Evolutionary conservation across 805 yeast species (phyloP).

Genomic region (Nakazawaea anatomiae): DNA sequence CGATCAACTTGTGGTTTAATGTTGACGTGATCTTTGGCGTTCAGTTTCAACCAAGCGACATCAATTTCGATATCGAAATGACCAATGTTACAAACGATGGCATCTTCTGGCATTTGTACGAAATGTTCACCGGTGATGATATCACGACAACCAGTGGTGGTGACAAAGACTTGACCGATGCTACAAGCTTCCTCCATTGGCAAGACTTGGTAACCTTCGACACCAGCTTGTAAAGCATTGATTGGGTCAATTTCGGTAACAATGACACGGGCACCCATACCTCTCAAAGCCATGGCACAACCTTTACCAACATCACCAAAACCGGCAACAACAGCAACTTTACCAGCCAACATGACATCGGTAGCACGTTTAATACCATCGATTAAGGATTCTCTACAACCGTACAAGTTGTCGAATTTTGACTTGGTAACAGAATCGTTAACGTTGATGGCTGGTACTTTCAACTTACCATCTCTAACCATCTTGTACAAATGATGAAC

Average conservation of each 20-base stretch:
- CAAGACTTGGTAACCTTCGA: conserved; percentile 95
- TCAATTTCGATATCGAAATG: conserved; percentile 99
- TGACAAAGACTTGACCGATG: conserved; percentile 94
- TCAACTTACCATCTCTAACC: conserved; percentile 80
- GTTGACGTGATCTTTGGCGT: conserved; percentile 90
- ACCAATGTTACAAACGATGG: conserved; percentile 99
- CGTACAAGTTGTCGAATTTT: conserved; percentile 98
- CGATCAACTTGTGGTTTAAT: conserved; percentile 99
- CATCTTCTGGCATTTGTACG: conserved; percentile 94
- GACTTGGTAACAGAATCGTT: conserved; percentile 99
- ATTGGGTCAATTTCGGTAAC: conserved; percentile 98
- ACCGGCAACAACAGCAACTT: conserved; percentile 98
- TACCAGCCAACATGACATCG: conserved; percentile 99
- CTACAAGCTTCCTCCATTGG: conserved; percentile 93
- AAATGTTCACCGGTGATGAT: conserved; percentile 89
- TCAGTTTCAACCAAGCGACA: conserved; percentile 96
- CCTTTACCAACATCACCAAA: conserved; percentile 99
- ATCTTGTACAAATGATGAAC: conserved; percentile 98
- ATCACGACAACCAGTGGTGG: conserved; percentile 99
- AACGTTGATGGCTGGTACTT: conserved; percentile 99
- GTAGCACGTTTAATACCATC: conserved; percentile 99
- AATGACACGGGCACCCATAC: conserved; percentile 98
- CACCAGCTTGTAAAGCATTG: conserved; percentile 99
- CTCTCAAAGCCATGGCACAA: conserved; percentile 97
- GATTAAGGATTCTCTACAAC: conserved; percentile 97